Conservation (phyloP, 2,329 filamentous ascomycete species). For the Arthrobotrys sphaeroides region DNA sequence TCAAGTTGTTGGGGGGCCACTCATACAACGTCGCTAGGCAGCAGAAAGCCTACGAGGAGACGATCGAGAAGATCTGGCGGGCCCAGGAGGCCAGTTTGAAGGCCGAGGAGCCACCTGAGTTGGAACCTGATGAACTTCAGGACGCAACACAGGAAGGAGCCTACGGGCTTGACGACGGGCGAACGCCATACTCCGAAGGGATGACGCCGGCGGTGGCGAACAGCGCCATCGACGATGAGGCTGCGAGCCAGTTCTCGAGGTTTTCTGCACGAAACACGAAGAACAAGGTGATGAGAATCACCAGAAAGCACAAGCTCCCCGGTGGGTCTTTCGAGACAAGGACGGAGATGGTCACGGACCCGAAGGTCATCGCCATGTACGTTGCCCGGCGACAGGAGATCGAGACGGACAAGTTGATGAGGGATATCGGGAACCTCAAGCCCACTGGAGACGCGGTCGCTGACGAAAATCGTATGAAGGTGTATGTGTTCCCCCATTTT, state of each 20-base stretch:
- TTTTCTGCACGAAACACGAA: slow-evolving; percentile 75
- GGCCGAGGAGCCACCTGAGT: slow-evolving; percentile 57
- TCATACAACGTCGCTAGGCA: slow-evolving; percentile 97
- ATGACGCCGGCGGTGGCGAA: slow-evolving; percentile 66
- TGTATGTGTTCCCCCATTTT: slow-evolving; percentile 40
- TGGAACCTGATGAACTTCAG: slow-evolving; percentile 57
- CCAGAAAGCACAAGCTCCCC: slow-evolving; percentile 70
- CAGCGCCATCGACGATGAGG: slow-evolving; percentile 71
- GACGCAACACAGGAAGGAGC: slow-evolving; percentile 57
- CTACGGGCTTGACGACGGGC: slow-evolving; percentile 59
- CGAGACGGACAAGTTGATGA: slow-evolving; percentile 76
- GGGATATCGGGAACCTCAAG: slow-evolving; percentile 56
- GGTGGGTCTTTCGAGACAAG: slow-evolving; percentile 70
- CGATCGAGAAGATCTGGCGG: slow-evolving; percentile 91
- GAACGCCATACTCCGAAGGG: slow-evolving; percentile 73
- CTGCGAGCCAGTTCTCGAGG: slow-evolving; percentile 78
- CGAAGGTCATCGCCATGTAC: slow-evolving; percentile 88
- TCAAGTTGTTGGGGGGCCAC: slow-evolving; percentile 74
- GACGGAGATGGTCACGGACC: slow-evolving; percentile 75
- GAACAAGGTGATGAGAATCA: slow-evolving; percentile 77
- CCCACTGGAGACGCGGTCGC: slow-evolving; percentile 58
- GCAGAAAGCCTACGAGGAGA: slow-evolving; percentile 88
- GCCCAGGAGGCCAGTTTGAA: slow-evolving; percentile 57
- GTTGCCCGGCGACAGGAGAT: slow-evolving; percentile 77
- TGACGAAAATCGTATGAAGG: slow-evolving; percentile 56